Base-by-base conservation (phyloP, 208 protist species). In the Acanthamoeba sp. region DNA sequence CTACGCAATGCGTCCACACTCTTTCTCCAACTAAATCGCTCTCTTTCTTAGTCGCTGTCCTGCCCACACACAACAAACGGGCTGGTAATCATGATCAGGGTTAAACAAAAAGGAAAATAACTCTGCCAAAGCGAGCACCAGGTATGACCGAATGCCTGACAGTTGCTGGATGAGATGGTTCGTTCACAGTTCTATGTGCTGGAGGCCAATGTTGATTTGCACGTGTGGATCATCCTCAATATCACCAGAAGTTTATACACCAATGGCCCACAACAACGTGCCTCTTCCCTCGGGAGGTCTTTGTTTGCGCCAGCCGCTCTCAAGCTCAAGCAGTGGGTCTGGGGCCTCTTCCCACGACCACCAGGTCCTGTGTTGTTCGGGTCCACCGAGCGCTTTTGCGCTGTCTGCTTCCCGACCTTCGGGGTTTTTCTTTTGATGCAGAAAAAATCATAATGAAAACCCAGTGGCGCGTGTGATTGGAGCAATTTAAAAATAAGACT, bases 1-100 rank as follows among this genome's bases (percentile, higher is more conserved):
- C 64, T 93, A 5, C 66, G 40, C 16, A 93, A 93, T 27, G 42
- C 34, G 14, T 2, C 89, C 89, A 93, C 57, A 6, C 66, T 93
- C n/a, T 93, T 73, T 57, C 45, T 93, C 18, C 29, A 93, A 29
- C n/a, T 85, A 1, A 38, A 85, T 57, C 38, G 76, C 55, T 55
- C 76, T 29, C 76, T 85, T n/a, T 24, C 40, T 1, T 66, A 16
- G 14, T 66, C 2, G 18, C n/a, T n/a, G n/a, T n/a, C n/a, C n/a
- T n/a, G n/a, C n/a, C n/a, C n/a, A n/a, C n/a, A n/a, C n/a, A n/a
- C n/a, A n/a, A n/a, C n/a, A n/a, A n/a, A n/a, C n/a, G n/a, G n/a
- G n/a, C n/a, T n/a, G n/a, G n/a, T n/a, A n/a, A n/a, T n/a, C n/a
- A n/a, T n/a, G n/a, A n/a, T n/a, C n/a, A n/a, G n/a, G n/a, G n/a